Evolutionary conservation across 768 basidiomycete genomes (phyloP).

Genomic region (Aureoboletus auriporus): DNA sequence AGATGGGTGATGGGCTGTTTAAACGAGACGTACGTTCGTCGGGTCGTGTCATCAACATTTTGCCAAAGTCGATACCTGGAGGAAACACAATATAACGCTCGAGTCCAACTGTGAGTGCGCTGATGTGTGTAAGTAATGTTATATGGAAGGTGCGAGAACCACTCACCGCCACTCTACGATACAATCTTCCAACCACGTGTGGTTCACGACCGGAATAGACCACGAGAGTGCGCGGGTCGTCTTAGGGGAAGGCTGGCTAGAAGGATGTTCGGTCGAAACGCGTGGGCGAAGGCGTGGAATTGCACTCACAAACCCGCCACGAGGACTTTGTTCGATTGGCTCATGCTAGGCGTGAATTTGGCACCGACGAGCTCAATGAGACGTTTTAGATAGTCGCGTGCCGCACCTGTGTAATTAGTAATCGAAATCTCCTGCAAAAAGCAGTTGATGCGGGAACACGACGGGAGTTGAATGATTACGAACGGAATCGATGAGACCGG

Average conservation of each 20-base stretch:
- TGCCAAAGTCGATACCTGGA: conserved; percentile 60
- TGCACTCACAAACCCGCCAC: conserved; percentile 76
- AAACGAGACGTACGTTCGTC: conserved; percentile 12
- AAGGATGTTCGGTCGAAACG: neutral
- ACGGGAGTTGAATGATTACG: conserved; percentile 20
- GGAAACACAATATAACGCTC: conserved; percentile 72
- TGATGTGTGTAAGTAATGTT: conserved; percentile 5
- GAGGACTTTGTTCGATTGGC: conserved; percentile 69
- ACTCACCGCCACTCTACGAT: conserved; percentile 66
- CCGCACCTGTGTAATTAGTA: conserved; percentile 85
- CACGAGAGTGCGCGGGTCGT: conserved; percentile 70
- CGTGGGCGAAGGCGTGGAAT: neutral
- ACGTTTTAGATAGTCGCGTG: conserved; percentile 84
- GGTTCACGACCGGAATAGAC: conserved; percentile 86
- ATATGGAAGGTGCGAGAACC: neutral
- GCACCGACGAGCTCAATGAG: conserved; percentile 76
- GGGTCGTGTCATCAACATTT: conserved; percentile 28
- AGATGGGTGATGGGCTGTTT: neutral
- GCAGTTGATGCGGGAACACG: neutral
- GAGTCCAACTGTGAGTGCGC: conserved; percentile 53
- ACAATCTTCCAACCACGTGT: conserved; percentile 90
- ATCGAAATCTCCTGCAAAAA: conserved; percentile 65
- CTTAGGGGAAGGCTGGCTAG: conserved; percentile 48
- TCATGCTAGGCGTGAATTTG: conserved; percentile 79
- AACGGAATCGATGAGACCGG: conserved; percentile 60